A percentile compares a stretch with the other conserved stretches of the same genome.
These are phyloP conservation scores for Osmanthus fragrans DNA, from an alignment of 257 asterid genomes.

Conservation along the genomic window DNA sequence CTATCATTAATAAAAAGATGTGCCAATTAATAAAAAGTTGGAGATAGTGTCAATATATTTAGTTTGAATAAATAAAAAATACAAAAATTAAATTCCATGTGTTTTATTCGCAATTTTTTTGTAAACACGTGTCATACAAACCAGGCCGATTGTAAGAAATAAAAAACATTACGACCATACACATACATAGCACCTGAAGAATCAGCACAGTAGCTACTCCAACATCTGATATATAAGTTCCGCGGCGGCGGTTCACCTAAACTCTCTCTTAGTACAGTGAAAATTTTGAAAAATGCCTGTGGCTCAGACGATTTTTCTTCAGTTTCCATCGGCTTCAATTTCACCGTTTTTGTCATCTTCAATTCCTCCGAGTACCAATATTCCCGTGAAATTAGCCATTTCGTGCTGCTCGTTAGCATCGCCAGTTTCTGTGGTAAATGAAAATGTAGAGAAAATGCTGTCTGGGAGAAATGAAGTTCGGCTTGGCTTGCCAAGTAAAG, in stretches of 20 bases:
- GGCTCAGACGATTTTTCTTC: conserved; percentile 35
- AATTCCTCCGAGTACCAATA: conserved; percentile 18
- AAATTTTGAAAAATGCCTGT: conserved; percentile 23
- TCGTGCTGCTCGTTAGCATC: conserved; percentile 24
- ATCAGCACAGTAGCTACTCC: not conserved
- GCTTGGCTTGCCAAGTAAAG: conserved; percentile 95
- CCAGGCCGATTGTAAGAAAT: not conserved
- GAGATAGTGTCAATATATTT: too few species aligned
- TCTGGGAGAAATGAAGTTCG: conserved; percentile 67
- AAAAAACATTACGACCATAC: not conserved
- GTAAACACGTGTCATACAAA: not conserved
- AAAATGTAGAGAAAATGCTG: conserved; percentile 44
- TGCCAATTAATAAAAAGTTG: too few species aligned
- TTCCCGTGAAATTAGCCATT: not conserved
- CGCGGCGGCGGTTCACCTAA: not conserved
- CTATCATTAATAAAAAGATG: too few species aligned
- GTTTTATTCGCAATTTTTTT: too few species aligned
- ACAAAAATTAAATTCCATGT: too few species aligned
- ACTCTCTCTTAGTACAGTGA: too few species aligned
- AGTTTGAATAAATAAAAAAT: too few species aligned
- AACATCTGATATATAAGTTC: not conserved
- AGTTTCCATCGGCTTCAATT: conserved; percentile 25
- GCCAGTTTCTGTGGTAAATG: conserved; percentile 50
- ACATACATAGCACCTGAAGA: not conserved
- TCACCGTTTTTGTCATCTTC: conserved; percentile 30